Evolutionary conservation across 352 stramenopile genomes (phyloP), one percentile per base, ranked within the genome.

Genomic region (Pythium volutum): DNA sequence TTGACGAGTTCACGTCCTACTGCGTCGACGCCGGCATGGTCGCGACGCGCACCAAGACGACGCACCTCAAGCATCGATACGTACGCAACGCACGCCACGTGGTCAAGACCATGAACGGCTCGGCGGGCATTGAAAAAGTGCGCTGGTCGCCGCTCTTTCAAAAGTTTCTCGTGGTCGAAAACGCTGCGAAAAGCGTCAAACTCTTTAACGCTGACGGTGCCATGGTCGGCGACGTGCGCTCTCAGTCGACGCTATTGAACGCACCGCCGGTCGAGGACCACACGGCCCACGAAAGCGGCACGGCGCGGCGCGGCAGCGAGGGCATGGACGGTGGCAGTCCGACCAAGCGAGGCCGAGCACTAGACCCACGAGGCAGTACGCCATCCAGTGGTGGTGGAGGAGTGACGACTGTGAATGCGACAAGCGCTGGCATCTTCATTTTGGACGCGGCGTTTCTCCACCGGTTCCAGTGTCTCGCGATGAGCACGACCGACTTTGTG

Each of bases 21-120:
- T 96, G 87, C 59, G 84, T 95, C 12, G 87, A 93, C 53, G 85
- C 84, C 14, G 87, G 87, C 6, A 93, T 95, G 80, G 71, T 91
- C 34, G 81, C 84, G 9, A 89, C 78, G 18, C 67, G 84, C 36
- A 50, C 54, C 16, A 70, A 87, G 26, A 64, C 64, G 0, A 49
- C 64, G 2, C 75, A 57, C 0, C 66, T 93, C 33, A 92, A 92
- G 58, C 84, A 92, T 62, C 80, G 77, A 15, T 93, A 92, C 51
- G 70, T 90, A 42, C 75, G 81, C 42, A 73, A 89, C 52, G 39
- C 61, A 3, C 74, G 75, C 48, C 83, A 77, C 36, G 55, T 74
- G 33, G 71, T 93, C 34, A 87, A 89, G 56, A 91, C 76, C 6
- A 66, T 64, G 20, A 86, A 76, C 31, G 74, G 80, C 23, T 77